These are phyloP conservation scores for Xylaria multiplex DNA, from an alignment of 2,329 filamentous ascomycete species.

Conservation along the genomic window DNA sequence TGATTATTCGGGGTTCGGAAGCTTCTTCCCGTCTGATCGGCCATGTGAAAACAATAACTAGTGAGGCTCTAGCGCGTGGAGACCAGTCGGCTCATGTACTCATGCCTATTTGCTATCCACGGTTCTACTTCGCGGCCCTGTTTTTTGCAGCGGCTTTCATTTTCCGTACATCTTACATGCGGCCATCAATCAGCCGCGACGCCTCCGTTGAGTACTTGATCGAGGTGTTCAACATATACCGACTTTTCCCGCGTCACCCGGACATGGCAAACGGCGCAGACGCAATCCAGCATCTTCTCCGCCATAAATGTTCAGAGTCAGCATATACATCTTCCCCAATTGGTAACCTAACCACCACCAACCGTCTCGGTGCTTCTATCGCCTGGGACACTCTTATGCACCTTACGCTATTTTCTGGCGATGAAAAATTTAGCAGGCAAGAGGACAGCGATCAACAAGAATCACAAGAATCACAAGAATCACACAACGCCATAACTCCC, in stretches of 20 bases:
- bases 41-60: constrained; percentile 15
- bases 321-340: constrained; percentile 15
- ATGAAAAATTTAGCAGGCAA: background rate
- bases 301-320: constrained; percentile 7
- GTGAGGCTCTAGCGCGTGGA: background rate
- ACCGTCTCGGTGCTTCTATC: constrained; percentile 34
- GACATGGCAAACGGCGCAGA: constrained; percentile 9
- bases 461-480: background rate
- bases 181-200: constrained; percentile 12
- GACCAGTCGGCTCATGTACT: background rate
- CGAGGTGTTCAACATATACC: constrained; percentile 26
- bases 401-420: background rate
- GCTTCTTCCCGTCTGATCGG: constrained; percentile 25
- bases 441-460: background rate
- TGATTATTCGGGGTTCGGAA: constrained; percentile 26
- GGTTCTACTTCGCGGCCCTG: constrained; percentile 23
- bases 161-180: constrained; percentile 23
- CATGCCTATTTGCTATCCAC: constrained; percentile 17
- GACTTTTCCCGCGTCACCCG: constrained; percentile 16
- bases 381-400: constrained; percentile 28
- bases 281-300: constrained; percentile 23
- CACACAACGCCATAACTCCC: background rate
- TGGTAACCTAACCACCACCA: constrained; percentile 7
- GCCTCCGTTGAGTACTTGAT: constrained; percentile 6
- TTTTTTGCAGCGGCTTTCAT: constrained; percentile 33